Percentiles rank a stretch among this genome's conserved stretches.
Evolutionary conservation across 176 grass and related monocot genomes (phyloP).

Genomic region (Triticum dicoccoides): DNA sequence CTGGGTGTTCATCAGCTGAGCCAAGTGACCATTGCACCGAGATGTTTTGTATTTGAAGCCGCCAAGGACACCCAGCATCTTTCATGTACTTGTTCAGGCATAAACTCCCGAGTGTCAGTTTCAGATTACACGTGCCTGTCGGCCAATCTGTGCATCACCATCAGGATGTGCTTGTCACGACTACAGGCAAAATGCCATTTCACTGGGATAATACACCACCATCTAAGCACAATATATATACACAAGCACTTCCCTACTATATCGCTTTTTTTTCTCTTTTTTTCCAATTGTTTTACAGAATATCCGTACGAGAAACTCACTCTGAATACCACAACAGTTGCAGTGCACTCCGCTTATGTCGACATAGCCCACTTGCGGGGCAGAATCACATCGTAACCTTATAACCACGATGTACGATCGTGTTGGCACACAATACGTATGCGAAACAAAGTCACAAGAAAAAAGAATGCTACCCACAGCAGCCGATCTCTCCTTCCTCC

Average conservation of each 20-base stretch:
- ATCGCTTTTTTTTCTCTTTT: neutral
- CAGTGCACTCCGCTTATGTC: neutral
- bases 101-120: too few species aligned
- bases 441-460: neutral
- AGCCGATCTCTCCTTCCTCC: slow-evolving; percentile 28
- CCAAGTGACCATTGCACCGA: too few species aligned
- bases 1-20: too few species aligned
- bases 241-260: neutral
- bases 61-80: too few species aligned
- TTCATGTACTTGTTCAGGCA: too few species aligned
- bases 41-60: too few species aligned
- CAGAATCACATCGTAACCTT: neutral
- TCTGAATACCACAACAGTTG: neutral
- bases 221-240: neutral
- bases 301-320: neutral
- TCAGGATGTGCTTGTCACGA: too few species aligned
- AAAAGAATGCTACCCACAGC: slow-evolving; percentile 20
- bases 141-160: too few species aligned
- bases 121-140: too few species aligned
- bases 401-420: neutral
- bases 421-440: neutral
- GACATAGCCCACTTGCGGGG: neutral
- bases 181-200: too few species aligned
- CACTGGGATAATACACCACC: too few species aligned
- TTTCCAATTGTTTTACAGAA: neutral